Evolutionary conservation across 371 early-diverging fungal genomes (phyloP), one percentile per base, ranked within the genome.

Genomic region (Syncephalastrum contaminatum): DNA sequence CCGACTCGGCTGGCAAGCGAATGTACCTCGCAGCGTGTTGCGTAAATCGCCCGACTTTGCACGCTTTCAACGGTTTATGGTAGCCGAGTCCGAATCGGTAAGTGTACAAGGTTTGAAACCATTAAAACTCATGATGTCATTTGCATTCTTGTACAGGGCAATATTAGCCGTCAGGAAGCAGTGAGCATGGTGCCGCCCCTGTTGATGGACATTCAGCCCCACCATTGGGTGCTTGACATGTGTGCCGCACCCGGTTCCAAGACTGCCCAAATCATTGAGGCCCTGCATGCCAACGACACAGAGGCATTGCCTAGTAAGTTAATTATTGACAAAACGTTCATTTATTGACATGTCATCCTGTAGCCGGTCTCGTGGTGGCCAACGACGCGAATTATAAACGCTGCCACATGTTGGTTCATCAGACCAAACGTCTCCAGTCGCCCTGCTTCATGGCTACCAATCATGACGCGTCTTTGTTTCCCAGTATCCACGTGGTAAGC

Each of bases 151-250:
- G 40, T 24, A 43, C 67, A 84, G 81, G 99, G 99, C 55, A 93
- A 95, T 66, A 87, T 99, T 51, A 93, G 93, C 66, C 81, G 99
- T 49, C 99, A 99, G 74, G 99, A 99, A 66, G 91, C 92, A 8
- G 99, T 99, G 44, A 93, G 93, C 74, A 99, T 99, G 99, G 91
- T 99, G 52, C 99, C 99, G 19, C 94, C 95, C 24, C 71, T 95
- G 61, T 70, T 99, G 19, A 81, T 99, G 69, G 94, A 97, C 60
- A 89, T 99, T 16, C 71, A 94, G 66, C 88, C 95, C 15, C 80
- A 92, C 56, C 96, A 98, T 67, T 80, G 70, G 60, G 97, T 89
- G 10, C 73, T 94, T 56, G 94, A 94, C 59, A 93, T 93, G 94
- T 94, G 94, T 67, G 94, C 94, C 27, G 93, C 94, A 39, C 94